These are phyloP conservation scores for Thinopyrum elongatum DNA, from an alignment of 176 grass and related monocot species.

Conservation along the genomic window DNA sequence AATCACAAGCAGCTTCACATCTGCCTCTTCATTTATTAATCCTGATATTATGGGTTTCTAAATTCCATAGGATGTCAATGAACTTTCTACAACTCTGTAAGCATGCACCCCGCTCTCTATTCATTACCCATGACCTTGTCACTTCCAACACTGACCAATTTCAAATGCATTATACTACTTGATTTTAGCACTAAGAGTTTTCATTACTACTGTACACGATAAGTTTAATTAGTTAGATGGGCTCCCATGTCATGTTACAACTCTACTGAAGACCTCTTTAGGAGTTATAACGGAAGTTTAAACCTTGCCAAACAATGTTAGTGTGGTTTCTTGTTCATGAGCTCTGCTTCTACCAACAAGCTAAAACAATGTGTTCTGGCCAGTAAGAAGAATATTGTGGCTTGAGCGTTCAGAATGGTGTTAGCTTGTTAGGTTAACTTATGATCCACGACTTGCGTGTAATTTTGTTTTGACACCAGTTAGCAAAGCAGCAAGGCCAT, in stretches of 20 bases:
- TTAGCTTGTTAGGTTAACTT: not conserved
- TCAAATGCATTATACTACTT: not conserved
- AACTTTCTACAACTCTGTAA: not conserved
- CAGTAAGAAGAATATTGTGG: not conserved
- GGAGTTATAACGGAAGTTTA: not conserved
- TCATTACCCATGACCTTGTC: not conserved
- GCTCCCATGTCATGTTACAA: not conserved
- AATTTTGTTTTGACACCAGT: not conserved
- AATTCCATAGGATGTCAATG: not conserved
- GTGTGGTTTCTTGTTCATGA: not conserved
- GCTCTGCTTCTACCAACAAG: not conserved
- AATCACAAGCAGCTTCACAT: not conserved
- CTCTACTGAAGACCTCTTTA: not conserved
- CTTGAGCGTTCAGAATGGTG: not conserved
- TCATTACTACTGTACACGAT: not conserved
- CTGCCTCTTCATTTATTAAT: not conserved
- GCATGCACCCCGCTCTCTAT: not conserved
- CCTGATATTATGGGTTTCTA: not conserved
- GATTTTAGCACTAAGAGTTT: not conserved
- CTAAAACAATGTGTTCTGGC: not conserved
- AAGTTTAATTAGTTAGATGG: not conserved
- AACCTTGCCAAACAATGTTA: not conserved
- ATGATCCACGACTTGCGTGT: not conserved
- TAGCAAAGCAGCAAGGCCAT: constrained; percentile 21
- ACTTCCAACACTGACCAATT: not conserved